Evolutionary conservation across 2,329 filamentous ascomycete species (phyloP).

Genomic region (Arthrobotrys conoides): DNA sequence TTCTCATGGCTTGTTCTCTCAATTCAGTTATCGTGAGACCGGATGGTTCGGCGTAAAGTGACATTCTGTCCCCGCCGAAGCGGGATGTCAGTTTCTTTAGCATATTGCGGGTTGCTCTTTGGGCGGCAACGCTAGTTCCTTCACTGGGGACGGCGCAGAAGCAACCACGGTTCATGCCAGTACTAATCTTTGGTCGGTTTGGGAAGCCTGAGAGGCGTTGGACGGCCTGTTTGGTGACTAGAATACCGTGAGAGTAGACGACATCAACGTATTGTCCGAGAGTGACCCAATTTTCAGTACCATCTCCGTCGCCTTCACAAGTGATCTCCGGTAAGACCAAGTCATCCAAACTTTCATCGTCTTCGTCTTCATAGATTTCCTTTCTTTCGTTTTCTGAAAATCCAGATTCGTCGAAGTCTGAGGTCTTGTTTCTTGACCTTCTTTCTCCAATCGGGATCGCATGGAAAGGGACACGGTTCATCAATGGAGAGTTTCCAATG

Average conservation of each 20-base stretch:
- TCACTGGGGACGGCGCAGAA: constrained; percentile 23
- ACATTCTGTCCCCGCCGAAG: background rate
- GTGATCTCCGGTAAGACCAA: background rate
- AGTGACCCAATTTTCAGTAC: background rate
- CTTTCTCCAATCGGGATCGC: constrained; percentile 34
- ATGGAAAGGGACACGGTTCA: constrained; percentile 44
- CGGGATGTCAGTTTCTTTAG: background rate
- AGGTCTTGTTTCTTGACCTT: background rate
- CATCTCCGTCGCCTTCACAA: background rate
- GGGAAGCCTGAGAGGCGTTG: constrained; percentile 18
- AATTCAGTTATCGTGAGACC: background rate
- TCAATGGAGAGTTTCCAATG: constrained; percentile 47
- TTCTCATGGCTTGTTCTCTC: constrained; percentile 36
- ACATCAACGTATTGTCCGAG: constrained; percentile 34
- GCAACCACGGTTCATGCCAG: constrained; percentile 28
- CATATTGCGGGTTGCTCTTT: background rate
- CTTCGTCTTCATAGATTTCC: background rate
- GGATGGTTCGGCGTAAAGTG: background rate
- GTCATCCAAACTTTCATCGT: background rate
- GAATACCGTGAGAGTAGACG: constrained; percentile 33
- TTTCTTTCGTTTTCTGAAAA: no score
- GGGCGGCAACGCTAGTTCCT: constrained; percentile 3
- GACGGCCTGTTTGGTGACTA: constrained; percentile 34
- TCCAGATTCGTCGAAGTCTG: no score
- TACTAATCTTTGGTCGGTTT: constrained; percentile 37